These are phyloP conservation scores for Lentinula aciculospora DNA, from an alignment of 768 basidiomycete genomes.

Conservation along the genomic window DNA sequence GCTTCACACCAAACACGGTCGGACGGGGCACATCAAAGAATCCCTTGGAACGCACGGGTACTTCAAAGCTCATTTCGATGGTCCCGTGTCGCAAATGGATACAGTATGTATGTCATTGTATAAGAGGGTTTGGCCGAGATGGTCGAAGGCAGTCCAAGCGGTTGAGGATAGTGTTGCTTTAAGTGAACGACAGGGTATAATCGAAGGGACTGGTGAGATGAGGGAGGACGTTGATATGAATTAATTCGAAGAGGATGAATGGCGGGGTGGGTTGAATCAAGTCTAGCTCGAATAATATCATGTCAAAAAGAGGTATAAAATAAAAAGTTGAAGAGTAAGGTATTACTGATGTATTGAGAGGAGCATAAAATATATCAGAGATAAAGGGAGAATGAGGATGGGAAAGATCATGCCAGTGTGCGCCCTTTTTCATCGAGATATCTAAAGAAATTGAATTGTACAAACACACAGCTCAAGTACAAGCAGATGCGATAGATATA, in stretches of 20 bases:
- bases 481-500: too few species aligned
- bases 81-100: conserved; percentile 93
- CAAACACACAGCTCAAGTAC: too few species aligned
- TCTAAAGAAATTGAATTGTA: too few species aligned
- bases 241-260: neutral
- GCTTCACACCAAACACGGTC: conserved; percentile 86
- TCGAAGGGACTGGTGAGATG: neutral
- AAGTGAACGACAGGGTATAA: neutral
- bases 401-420: too few species aligned
- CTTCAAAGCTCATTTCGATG: conserved; percentile 95
- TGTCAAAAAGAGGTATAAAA: neutral
- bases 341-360: too few species aligned
- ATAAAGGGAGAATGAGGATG: too few species aligned
- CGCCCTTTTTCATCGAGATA: too few species aligned
- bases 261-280: neutral
- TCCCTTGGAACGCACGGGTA: conserved; percentile 96
- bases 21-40: conserved; percentile 84
- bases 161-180: conserved; percentile 17
- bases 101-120: conserved; percentile 94
- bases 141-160: conserved; percentile 67
- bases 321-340: neutral
- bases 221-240: neutral
- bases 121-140: conserved; percentile 91
- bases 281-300: neutral
- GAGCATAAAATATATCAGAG: too few species aligned